phyloP scores from a whole-genome alignment of 2,329 filamentous ascomycete species.

The Cephalotrichum gorgonifer region DNA sequence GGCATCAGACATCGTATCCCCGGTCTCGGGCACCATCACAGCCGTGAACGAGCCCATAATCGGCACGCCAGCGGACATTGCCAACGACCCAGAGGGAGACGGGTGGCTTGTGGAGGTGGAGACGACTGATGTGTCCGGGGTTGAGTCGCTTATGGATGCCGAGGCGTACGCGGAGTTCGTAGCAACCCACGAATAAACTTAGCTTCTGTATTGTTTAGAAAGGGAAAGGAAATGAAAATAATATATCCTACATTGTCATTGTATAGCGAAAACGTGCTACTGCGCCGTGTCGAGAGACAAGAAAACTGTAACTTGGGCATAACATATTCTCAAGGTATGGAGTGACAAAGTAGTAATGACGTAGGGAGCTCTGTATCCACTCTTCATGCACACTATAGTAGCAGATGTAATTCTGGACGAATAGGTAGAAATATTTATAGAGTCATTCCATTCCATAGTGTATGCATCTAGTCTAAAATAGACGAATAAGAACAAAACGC shows the following conservation, averaged over 20 bases:
- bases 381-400: too few relatives aligned
- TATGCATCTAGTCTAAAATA: not conserved
- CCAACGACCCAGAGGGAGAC: constrained; percentile 65
- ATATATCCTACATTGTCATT: too few relatives aligned
- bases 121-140: constrained; percentile 43
- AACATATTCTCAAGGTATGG: too few relatives aligned
- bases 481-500: too few relatives aligned
- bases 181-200: too few relatives aligned
- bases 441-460: not conserved
- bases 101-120: constrained; percentile 80
- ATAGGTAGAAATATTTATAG: not conserved
- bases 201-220: too few relatives aligned
- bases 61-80: constrained; percentile 32
- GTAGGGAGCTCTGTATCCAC: too few relatives aligned
- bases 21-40: constrained; percentile 61
- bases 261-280: too few relatives aligned
- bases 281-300: too few relatives aligned
- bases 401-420: not conserved
- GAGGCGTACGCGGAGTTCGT: constrained; percentile 48
- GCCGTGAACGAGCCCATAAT: constrained; percentile 51
- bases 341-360: too few relatives aligned
- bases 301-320: not conserved
- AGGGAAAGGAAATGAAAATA: too few relatives aligned
- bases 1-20: constrained; percentile 79
- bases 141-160: constrained; percentile 45